Conservation (phyloP, 306 rosid species). For the Lagenaria siceraria region DNA sequence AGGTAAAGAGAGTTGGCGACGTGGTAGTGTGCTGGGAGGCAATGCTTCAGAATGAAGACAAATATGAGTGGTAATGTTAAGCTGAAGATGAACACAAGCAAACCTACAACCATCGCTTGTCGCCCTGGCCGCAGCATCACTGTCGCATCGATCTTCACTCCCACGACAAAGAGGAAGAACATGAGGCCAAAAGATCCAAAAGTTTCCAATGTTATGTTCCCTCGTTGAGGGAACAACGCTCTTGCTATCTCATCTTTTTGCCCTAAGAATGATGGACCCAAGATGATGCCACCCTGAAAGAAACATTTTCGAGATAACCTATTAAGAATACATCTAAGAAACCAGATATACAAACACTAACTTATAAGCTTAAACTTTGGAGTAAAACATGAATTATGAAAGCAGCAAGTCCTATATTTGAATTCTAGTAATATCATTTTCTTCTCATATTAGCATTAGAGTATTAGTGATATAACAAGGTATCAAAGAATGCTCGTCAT, state of each 20-base stretch:
- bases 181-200: conserved; percentile 24
- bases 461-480: neutral
- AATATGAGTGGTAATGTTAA: neutral
- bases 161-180: conserved; percentile 34
- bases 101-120: conserved; percentile 24
- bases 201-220: conserved; percentile 26
- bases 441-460: neutral
- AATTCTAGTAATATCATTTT: neutral
- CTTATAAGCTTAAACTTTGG: neutral
- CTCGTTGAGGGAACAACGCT: conserved; percentile 28
- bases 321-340: neutral
- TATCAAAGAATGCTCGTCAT: neutral
- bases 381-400: neutral
- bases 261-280: conserved; percentile 54
- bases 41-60: neutral
- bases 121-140: conserved; percentile 26
- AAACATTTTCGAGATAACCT: neutral
- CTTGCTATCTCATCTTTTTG: conserved; percentile 3
- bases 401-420: neutral
- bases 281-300: conserved; percentile 37
- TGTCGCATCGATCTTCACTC: conserved; percentile 28
- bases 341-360: neutral
- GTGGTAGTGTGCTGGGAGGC: neutral
- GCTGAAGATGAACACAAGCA: conserved; percentile 18
- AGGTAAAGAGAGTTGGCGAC: conserved; percentile 9